Percentiles rank a stretch among this genome's conserved stretches.
phyloP scores from a whole-genome alignment of 1,139 yeast genomes.

The Kurtzmaniella quercitrusa region DNA sequence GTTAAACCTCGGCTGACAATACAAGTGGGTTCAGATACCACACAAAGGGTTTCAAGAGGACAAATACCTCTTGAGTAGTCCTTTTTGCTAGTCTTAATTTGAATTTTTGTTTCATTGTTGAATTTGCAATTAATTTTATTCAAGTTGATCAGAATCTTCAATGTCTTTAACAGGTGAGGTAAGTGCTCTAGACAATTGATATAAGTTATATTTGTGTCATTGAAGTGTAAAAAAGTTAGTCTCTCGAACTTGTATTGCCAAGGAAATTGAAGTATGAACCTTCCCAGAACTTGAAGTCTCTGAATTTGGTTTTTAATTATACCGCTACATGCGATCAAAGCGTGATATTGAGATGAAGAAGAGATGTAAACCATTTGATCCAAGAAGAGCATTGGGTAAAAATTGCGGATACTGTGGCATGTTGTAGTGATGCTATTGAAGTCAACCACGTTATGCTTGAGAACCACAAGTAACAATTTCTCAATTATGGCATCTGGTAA shows the following conservation, averaged over 20 bases:
- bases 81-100: not conserved
- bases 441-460: not conserved
- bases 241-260: not conserved
- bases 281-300: not conserved
- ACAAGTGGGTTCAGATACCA: not conserved
- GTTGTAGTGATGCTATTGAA: not conserved
- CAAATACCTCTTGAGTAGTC: too few species aligned
- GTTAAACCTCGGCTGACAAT: not conserved
- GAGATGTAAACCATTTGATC: not conserved
- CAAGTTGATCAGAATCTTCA: not conserved
- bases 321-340: not conserved
- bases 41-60: not conserved
- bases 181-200: not conserved
- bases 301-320: not conserved
- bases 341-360: not conserved
- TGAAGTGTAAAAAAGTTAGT: not conserved
- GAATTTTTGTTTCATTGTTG: not conserved
- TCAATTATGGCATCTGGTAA: conserved; percentile 2
- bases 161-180: not conserved
- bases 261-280: not conserved
- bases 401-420: not conserved
- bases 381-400: not conserved
- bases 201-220: not conserved
- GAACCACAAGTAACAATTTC: not conserved
- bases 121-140: not conserved